Evolutionary conservation across 2,329 filamentous ascomycete species (phyloP), one percentile per base, ranked within the genome.

Genomic region (Chrysoporthe austroafricana): DNA sequence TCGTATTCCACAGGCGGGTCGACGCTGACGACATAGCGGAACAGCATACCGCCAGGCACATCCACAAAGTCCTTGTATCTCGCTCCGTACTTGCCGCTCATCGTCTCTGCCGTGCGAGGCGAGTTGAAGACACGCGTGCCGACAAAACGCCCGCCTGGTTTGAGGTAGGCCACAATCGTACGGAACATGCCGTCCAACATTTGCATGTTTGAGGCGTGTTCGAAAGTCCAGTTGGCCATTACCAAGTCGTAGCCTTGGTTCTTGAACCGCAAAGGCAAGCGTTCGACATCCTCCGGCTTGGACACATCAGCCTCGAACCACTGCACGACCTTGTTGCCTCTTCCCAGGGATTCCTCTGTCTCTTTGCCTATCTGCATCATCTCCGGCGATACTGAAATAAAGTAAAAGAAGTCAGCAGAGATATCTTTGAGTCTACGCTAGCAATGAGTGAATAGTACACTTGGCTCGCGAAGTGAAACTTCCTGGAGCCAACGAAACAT

Each of bases 341-440:
- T 71, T 16, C 63, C 66, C 4, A 66, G 43, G 8, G 66, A 62
- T 13, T 26, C n/a, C 56, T 71, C 70, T 13, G 67, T 56, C 44
- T 70, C 61, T 18, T 66, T 21, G 6, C 72, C 76, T 3, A 71
- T 50, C 4, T 64, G 67, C 71, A 77, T 71, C 75, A 76, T 77
- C 46, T 70, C 73, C 0, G 62, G 56, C 4, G 75, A 76, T n/a
- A 77, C 67, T 66, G 13, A 9, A 18, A 4, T n/a, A 14, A 11
- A 5, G 21, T 46, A 58, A 34, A 11, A 21, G 8, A 1, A 14
- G 6, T 16, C 11, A 5, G 9, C 13, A 1, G 14, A 18, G 11
- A 56, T 36, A 16, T 32, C 21, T 39, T 39, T 9, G 36, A 39
- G 36, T 9, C 4, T 39, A 39, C 36, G 5, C 36, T 39, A 39